These are phyloP conservation scores for Calycina marina DNA, from an alignment of 2,329 filamentous ascomycete species.

Conservation along the genomic window DNA sequence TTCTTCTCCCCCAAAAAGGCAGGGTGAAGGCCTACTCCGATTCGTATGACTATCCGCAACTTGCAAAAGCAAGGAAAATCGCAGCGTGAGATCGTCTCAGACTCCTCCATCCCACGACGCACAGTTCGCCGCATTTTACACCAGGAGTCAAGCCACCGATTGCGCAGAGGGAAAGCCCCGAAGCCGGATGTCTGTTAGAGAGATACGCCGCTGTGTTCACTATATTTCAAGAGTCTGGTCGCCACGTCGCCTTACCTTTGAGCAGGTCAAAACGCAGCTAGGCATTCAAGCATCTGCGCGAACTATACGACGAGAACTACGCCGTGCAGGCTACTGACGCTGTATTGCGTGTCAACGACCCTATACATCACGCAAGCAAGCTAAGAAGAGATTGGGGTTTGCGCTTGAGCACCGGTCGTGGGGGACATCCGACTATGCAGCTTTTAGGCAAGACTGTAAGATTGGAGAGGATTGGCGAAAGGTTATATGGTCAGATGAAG, in stretches of 20 bases:
- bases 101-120: background rate
- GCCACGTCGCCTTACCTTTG: constrained; percentile 1
- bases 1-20: too few species aligned
- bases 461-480: background rate
- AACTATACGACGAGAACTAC: constrained; percentile 2
- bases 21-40: too few species aligned
- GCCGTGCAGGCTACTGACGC: constrained; percentile 1
- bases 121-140: background rate
- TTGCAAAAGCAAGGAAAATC: background rate
- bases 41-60: too few species aligned
- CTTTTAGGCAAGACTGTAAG: background rate
- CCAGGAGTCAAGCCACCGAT: background rate
- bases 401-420: background rate
- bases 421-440: constrained; percentile 1
- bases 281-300: constrained; percentile 1
- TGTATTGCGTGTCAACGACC: constrained; percentile 2
- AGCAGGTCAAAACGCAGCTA: constrained; percentile 1
- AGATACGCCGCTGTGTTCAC: background rate
- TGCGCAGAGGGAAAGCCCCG: background rate
- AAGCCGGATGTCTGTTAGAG: background rate
- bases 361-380: constrained; percentile 3
- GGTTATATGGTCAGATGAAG: constrained; percentile 2
- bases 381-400: constrained; percentile 3
- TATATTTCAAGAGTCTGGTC: constrained; percentile 1
- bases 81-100: background rate